phyloP scores from a whole-genome alignment of 257 asterid species.

The Solanum rostratum region DNA sequence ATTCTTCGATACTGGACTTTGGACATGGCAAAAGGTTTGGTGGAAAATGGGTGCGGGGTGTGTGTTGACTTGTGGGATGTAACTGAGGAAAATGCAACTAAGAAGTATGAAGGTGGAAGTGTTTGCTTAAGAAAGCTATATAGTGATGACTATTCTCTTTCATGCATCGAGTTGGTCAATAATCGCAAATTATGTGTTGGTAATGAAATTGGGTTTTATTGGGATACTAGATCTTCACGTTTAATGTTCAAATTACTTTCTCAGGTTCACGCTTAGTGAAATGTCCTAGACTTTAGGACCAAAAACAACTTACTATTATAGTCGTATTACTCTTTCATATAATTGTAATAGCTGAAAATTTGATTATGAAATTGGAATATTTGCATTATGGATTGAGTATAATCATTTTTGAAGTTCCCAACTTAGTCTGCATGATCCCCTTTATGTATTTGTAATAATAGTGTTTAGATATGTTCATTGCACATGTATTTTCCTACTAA shows the following conservation, averaged over 20 bases:
- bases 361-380: neutral
- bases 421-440: too few species aligned
- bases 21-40: conserved; percentile 13
- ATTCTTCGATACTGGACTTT: conserved; percentile 39
- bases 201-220: conserved; percentile 35
- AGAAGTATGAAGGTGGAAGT: conserved; percentile 1
- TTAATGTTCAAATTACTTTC: neutral
- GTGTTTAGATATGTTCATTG: too few species aligned
- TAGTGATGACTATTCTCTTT: conserved; percentile 11
- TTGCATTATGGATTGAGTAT: neutral
- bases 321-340: too few species aligned
- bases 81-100: conserved; percentile 17
- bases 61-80: conserved; percentile 38
- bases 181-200: conserved; percentile 17
- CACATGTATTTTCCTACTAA: too few species aligned
- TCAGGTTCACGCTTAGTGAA: neutral
- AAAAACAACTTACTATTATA: neutral
- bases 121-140: conserved; percentile 20
- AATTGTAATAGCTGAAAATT: neutral
- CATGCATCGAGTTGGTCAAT: conserved; percentile 23
- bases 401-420: neutral
- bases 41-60: conserved; percentile 19
- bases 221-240: conserved; percentile 28
- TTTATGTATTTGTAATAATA: too few species aligned
- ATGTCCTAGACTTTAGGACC: neutral